phyloP scores from a whole-genome alignment of 2,329 filamentous ascomycete species.

The Beauveria asiatica region DNA sequence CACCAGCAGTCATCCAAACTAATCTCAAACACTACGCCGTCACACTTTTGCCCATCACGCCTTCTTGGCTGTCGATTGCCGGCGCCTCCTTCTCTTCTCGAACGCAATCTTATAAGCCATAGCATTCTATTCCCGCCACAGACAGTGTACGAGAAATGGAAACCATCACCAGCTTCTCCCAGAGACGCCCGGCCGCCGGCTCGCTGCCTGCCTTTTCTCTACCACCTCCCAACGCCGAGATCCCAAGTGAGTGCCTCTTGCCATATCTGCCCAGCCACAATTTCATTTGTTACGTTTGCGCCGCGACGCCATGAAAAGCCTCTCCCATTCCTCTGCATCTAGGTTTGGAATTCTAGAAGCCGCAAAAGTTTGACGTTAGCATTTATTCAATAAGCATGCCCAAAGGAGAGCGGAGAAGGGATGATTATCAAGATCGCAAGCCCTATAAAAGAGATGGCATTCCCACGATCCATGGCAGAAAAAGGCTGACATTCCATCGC shows the following conservation, averaged over 20 bases:
- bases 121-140: not conserved
- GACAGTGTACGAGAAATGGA: slow-evolving; percentile 19
- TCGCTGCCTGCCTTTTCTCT: slow-evolving; percentile 27
- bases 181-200: slow-evolving; percentile 26
- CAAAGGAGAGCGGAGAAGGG: too few species aligned
- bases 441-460: too few species aligned
- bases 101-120: not conserved
- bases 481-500: slow-evolving; percentile 16
- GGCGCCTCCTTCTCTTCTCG: not conserved
- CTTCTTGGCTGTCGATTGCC: too few species aligned
- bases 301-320: not conserved
- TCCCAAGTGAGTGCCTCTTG: slow-evolving; percentile 25
- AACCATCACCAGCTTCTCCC: slow-evolving; percentile 23
- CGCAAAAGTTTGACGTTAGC: too few species aligned
- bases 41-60: too few species aligned
- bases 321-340: not conserved
- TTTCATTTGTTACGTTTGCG: too few species aligned
- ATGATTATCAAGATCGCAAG: too few species aligned
- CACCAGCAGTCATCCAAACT: not conserved
- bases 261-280: too few species aligned
- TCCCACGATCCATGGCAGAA: not conserved
- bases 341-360: too few species aligned
- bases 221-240: slow-evolving; percentile 27
- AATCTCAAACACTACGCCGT: too few species aligned
- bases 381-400: too few species aligned